These are phyloP conservation scores for Pichia sp. DNA, from an alignment of 1,139 yeast species.

Conservation along the genomic window DNA sequence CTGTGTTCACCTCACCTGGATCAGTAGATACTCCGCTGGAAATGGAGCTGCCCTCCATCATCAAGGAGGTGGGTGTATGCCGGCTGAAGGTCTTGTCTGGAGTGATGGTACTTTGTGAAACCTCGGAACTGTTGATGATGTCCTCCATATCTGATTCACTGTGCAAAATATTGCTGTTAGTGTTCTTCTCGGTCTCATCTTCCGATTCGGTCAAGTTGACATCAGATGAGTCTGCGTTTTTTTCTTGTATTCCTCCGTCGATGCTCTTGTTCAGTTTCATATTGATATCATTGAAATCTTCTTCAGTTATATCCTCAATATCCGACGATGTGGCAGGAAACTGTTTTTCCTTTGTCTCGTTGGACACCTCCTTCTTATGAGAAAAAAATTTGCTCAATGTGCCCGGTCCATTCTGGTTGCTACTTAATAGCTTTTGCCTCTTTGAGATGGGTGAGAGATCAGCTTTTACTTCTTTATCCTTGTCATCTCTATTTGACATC, in stretches of 20 bases:
- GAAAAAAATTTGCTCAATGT: constrained; percentile 18
- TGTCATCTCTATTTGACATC: neutral
- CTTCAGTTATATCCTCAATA: constrained; percentile 17
- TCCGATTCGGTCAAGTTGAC: constrained; percentile 13
- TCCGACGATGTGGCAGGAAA: constrained; percentile 19
- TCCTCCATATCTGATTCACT: constrained; percentile 18
- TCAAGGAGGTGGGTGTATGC: constrained; percentile 5
- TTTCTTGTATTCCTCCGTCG: neutral
- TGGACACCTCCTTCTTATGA: constrained; percentile 4
- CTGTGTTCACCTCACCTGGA: constrained; percentile 19
- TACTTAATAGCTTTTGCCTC: constrained; percentile 25
- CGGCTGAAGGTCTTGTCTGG: constrained; percentile 6
- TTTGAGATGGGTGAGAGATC: constrained; percentile 25
- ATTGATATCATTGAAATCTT: constrained; percentile 13
- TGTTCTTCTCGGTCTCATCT: constrained; percentile 5
- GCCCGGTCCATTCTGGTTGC: constrained; percentile 11
- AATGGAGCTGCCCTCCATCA: constrained; percentile 7
- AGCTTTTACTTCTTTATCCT: neutral
- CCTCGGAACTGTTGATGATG: constrained; percentile 12
- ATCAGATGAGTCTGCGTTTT: constrained; percentile 11
- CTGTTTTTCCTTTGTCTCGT: neutral
- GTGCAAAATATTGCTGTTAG: neutral
- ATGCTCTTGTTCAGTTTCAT: constrained; percentile 10
- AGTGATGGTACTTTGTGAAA: constrained; percentile 15
- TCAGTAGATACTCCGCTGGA: constrained; percentile 12